A percentile compares a stretch with the other conserved stretches of the same genome.
Conservation (phyloP, 768 basidiomycete species). For the Serendipita sp. region DNA sequence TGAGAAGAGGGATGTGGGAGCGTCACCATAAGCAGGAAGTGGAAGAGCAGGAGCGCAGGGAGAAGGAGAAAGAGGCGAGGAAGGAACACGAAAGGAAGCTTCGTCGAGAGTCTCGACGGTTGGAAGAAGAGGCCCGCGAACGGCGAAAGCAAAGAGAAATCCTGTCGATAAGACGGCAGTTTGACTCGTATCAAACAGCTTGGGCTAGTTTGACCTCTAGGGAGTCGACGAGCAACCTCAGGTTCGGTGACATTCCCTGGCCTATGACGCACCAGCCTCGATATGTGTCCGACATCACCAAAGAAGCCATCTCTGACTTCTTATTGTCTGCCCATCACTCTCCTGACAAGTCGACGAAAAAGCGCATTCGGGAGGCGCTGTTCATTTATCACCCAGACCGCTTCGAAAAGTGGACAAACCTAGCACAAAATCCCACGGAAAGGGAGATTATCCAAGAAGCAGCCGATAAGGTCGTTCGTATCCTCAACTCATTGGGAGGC, state of each 20-base stretch:
- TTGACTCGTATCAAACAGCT: constrained; percentile 7
- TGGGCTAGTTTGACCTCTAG: constrained; percentile 7
- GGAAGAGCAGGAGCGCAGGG: constrained; percentile 23
- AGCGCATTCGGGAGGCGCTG: background rate
- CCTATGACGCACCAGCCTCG: constrained; percentile 30
- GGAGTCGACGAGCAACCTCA: constrained; percentile 16
- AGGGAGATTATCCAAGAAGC: background rate
- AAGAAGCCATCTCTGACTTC: constrained; percentile 40
- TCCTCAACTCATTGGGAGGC: background rate
- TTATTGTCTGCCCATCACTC: constrained; percentile 24
- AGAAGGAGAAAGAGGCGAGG: constrained; percentile 26
- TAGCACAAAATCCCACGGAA: background rate
- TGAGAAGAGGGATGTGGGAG: constrained; percentile 76
- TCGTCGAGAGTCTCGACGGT: constrained; percentile 14
- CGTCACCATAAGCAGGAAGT: constrained; percentile 19
- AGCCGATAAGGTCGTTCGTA: background rate
- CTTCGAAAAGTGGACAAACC: background rate
- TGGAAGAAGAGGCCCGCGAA: constrained; percentile 29
- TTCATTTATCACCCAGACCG: constrained; percentile 3
- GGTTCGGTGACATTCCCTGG: constrained; percentile 57
- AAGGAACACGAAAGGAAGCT: constrained; percentile 27
- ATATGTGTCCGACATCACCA: constrained; percentile 28
- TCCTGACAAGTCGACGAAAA: background rate
- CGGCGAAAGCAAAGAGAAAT: constrained; percentile 39
- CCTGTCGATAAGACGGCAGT: constrained; percentile 16